phyloP scores from a whole-genome alignment of 192 early-diverging fungal species.

The Mortierella antarctica region DNA sequence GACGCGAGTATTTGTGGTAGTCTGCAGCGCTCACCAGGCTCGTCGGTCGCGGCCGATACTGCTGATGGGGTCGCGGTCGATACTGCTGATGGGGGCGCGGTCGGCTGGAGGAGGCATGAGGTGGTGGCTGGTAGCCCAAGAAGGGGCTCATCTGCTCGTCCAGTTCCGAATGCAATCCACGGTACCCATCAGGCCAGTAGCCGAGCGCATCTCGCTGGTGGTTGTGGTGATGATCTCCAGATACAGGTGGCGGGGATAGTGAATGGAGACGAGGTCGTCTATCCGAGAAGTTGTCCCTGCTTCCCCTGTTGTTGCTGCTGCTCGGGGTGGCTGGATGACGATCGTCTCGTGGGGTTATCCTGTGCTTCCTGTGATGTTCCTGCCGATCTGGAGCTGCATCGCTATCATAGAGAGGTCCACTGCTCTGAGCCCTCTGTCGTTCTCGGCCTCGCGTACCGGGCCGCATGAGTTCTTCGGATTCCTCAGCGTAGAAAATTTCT shows the following conservation, averaged over 20 bases:
- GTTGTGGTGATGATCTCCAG: conserved; percentile 12
- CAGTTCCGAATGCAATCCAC: background rate
- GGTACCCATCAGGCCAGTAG: conserved; percentile 20
- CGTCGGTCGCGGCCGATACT: conserved; percentile 1
- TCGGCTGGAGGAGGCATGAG: conserved; percentile 15
- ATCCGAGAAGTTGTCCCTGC: conserved; percentile 1
- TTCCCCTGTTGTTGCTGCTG: background rate
- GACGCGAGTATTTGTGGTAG: conserved; percentile 5
- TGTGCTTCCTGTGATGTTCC: background rate
- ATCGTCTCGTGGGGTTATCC: background rate
- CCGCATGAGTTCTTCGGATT: background rate
- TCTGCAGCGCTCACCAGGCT: conserved; percentile 22
- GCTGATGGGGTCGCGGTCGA: conserved; percentile 13
- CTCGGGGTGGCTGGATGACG: background rate
- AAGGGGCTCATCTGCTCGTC: conserved; percentile 27
- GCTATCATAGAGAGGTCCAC: conserved; percentile 6
- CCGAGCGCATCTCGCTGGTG: background rate
- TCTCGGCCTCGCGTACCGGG: conserved; percentile 4
- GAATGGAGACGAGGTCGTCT: conserved; percentile 19
- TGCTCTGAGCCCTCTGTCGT: conserved; percentile 2
- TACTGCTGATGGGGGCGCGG: conserved; percentile 4
- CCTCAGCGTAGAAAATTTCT: background rate
- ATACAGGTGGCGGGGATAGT: conserved; percentile 28
- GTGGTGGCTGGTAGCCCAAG: conserved; percentile 28
- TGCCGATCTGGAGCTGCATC: background rate